phyloP scores from a whole-genome alignment of 306 rosid species.

The Glycine soja region DNA sequence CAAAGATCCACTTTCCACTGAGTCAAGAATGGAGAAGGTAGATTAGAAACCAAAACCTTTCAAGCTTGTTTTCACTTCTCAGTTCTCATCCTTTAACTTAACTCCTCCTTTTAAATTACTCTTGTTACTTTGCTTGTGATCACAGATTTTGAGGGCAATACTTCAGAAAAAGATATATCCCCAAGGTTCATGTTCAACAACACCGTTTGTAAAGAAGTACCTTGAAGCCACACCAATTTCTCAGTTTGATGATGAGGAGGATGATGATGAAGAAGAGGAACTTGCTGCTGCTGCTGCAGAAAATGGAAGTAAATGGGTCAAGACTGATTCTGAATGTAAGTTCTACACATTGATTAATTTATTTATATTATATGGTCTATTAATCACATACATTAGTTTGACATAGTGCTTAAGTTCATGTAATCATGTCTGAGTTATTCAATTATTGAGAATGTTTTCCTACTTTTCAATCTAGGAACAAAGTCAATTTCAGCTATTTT shows the following conservation, averaged over 20 bases:
- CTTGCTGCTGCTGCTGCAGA: constrained; percentile 4
- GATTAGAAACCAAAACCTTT: constrained; percentile 7
- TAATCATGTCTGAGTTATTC: neutral
- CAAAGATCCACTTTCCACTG: constrained; percentile 57
- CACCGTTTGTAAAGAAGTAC: constrained; percentile 53
- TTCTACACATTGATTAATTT: constrained; percentile 9
- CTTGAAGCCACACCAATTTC: constrained; percentile 49
- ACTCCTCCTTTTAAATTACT: neutral
- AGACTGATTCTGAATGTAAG: constrained; percentile 88
- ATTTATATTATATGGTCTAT: neutral
- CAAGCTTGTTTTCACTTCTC: neutral
- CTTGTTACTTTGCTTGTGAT: constrained; percentile 1
- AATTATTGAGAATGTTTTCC: neutral
- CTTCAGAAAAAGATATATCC: constrained; percentile 75
- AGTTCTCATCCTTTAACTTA: neutral
- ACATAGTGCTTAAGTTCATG: neutral
- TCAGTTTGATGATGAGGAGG: constrained; percentile 30
- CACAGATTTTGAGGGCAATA: constrained; percentile 71
- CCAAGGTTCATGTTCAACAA: constrained; percentile 58
- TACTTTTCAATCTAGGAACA: neutral
- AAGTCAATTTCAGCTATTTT: neutral
- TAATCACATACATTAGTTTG: no score
- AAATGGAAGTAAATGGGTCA: constrained; percentile 75
- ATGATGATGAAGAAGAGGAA: constrained; percentile 48
- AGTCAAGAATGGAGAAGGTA: constrained; percentile 78